These are phyloP conservation scores for Talaromyces thailandensis DNA, from an alignment of 495 filamentous ascomycete genomes.

Conservation along the genomic window DNA sequence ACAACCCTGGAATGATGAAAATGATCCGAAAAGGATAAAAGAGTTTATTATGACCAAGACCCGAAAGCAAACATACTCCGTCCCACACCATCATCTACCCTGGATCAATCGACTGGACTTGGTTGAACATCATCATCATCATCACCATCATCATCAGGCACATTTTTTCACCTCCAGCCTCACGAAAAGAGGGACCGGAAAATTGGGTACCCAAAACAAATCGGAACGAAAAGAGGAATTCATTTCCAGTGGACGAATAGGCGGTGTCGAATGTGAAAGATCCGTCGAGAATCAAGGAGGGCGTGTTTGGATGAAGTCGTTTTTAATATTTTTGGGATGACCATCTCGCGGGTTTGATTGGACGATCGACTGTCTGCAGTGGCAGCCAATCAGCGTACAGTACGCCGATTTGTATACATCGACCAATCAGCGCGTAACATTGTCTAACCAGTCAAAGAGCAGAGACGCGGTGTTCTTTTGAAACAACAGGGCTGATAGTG, in stretches of 20 bases:
- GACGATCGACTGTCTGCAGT: neutral
- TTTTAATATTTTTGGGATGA: neutral
- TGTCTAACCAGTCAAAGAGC: neutral
- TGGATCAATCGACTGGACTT: neutral
- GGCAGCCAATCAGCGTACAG: neutral
- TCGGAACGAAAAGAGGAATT: neutral
- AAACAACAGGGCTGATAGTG: neutral
- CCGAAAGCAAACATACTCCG: neutral
- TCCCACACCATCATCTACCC: neutral
- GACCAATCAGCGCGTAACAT: too few species aligned
- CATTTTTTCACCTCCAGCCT: neutral
- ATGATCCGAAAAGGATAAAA: neutral
- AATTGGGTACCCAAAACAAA: slow-evolving; percentile 1
- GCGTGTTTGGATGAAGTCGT: neutral
- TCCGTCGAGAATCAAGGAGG: neutral
- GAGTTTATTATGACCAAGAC: neutral
- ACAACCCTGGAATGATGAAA: neutral
- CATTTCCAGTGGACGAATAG: neutral
- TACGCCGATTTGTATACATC: neutral
- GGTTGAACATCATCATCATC: neutral
- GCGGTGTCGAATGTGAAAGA: neutral
- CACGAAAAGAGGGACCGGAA: neutral
- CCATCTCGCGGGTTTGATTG: neutral
- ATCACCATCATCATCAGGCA: neutral
- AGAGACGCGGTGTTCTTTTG: neutral